Base-by-base conservation (phyloP, 2,329 filamentous ascomycete genomes). In the Pseudocercospora cruenta region DNA sequence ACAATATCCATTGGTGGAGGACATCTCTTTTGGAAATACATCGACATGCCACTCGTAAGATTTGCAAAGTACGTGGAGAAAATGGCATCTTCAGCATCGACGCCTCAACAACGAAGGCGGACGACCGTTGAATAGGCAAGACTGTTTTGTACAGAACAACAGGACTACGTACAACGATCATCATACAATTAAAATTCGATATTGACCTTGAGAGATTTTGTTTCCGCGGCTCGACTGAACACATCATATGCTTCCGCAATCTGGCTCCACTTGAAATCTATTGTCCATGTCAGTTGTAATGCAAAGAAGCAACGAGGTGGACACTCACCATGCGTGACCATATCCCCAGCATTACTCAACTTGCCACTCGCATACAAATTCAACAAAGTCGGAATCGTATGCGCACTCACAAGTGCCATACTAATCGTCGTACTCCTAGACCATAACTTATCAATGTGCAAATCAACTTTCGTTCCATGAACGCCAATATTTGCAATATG, bases 401-500 rank as follows among this genome's bases (percentile, higher is more conserved):
- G 68, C 47, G 72, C 68, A 45, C 64, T 68, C 31, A 75, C 72
- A 5, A 74, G 63, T 1, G 70, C 72, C 72, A 73, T 74, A 2
- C 66, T 70, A 16, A 75, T 70, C 12, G 68, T 70, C 8, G 65
- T 63, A 69, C 87, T 87, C 66, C 80, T 80, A 64, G 81, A 77
- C 86, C 86, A 88, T 4, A 88, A 76, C 55, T 78, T 80, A 62
- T 88, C 82, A 14, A 88, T 77, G 45, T 85, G 80, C 47, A 88
- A 74, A 62, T 83, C 78, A 0, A 82, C 85, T 55, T 81, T 82
- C n/a, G 77, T 80, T 0, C 86, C 86, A 70, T 87, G 85, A 6
- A 88, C 86, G 8, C 86, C 86, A 2, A 88, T 80, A 71, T 87
- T 88, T 3, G 85, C 86, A 67, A 88, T 82, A 0, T 79, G 77